Base-by-base conservation (phyloP, 2,329 filamentous ascomycete species). In the Fusarium hostae region DNA sequence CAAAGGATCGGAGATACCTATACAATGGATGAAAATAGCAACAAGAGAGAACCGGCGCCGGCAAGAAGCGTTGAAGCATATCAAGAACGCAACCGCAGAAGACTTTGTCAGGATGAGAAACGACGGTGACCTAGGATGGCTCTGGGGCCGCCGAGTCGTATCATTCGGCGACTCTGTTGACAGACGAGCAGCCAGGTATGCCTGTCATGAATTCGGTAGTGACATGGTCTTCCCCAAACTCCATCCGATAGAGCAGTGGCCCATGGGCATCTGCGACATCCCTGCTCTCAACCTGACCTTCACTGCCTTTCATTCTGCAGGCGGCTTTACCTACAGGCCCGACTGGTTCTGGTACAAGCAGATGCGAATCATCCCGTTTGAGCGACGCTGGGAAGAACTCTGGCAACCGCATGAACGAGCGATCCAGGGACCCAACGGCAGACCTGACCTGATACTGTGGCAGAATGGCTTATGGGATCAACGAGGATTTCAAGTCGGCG, bases 391-490 rank as follows among this genome's bases (percentile, higher is more conserved):
- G 57, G 40, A 63, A 6, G 41, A 37, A 3, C n/a, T 63, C 1
- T 63, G 60, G 60, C 50, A 52, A 0, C 60, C 60, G 0, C 60
- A 63, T 10, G 8, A 52, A 11, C 37, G 30, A 18, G 37, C 32
- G 3, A 63, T 63, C 2, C 32, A 32, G 0, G 60, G 60, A 1
- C 60, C 60, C 1, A 61, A 51, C 2, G 57, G 57, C 1, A 32
- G 60, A 8, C 57, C 60, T 0, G 60, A 63, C 10, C n/a, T 63
- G 3, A 28, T 63, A 0, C 26, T 63, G 0, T 63, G 58, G 57
- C 60, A 63, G 4, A 63, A 63, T 10, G 60, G 60, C 0, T 37
- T 63, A 9, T 63, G 60, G 60, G 60, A 63, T 16, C 60, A 63
- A 5, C 26, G 60, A 0, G 57, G 57, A 0, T 63, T 63, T 6